phyloP scores from a whole-genome alignment of 2,329 filamentous ascomycete species.

The Botrytis elliptica region DNA sequence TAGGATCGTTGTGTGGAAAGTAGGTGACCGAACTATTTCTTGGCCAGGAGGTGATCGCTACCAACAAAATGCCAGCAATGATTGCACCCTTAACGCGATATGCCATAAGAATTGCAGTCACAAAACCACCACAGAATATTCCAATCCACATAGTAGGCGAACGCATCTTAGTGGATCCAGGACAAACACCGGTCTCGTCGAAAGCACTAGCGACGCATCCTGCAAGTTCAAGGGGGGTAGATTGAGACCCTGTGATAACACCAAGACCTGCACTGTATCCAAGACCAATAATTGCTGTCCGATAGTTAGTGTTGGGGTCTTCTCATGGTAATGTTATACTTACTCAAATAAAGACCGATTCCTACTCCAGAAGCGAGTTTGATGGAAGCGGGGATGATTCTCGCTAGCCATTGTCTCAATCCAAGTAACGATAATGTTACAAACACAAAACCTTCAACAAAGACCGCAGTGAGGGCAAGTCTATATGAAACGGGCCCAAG shows the following conservation, averaged over 20 bases:
- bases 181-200: slow-evolving; percentile 56
- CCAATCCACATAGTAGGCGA: slow-evolving; percentile 83
- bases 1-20: slow-evolving; percentile 71
- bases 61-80: slow-evolving; percentile 77
- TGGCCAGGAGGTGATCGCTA: slow-evolving; percentile 88
- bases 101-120: slow-evolving; percentile 78
- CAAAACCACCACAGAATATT: slow-evolving; percentile 79
- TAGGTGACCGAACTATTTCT: slow-evolving; percentile 74
- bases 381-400: slow-evolving; percentile 78
- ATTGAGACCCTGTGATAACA: slow-evolving; percentile 64
- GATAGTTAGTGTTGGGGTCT: neutral
- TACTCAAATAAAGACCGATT: slow-evolving; percentile 69
- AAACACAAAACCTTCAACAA: slow-evolving; percentile 86
- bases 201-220: slow-evolving; percentile 45
- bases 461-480: slow-evolving; percentile 80
- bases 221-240: slow-evolving; percentile 71
- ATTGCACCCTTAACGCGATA: slow-evolving; percentile 86
- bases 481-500: slow-evolving; percentile 69
- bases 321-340: neutral
- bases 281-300: slow-evolving; percentile 62
- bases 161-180: slow-evolving; percentile 67
- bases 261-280: slow-evolving; percentile 83
- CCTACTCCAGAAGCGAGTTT: slow-evolving; percentile 84
- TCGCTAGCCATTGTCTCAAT: slow-evolving; percentile 86
- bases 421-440: slow-evolving; percentile 75